These are phyloP conservation scores for Lenzites betulinus DNA, from an alignment of 768 basidiomycete species.

Conservation along the genomic window DNA sequence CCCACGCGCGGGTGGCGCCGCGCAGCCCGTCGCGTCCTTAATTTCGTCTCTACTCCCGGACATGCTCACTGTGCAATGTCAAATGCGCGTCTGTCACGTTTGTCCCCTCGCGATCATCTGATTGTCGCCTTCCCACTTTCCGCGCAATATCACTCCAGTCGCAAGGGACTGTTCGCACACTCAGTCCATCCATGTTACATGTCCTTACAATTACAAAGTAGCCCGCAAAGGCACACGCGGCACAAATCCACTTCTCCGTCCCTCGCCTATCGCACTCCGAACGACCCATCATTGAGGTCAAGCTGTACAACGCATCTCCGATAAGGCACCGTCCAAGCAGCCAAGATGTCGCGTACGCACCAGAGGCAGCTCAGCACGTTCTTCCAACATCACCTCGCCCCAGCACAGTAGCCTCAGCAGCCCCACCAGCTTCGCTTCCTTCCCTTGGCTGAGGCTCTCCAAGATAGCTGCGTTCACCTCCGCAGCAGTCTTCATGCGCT, in stretches of 20 bases:
- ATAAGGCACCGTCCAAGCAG: slow-evolving; percentile 20
- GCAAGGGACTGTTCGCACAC: neutral
- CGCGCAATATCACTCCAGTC: slow-evolving; percentile 3
- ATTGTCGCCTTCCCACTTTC: slow-evolving; percentile 21
- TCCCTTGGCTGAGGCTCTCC: slow-evolving; percentile 88
- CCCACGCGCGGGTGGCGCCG: too few relatives aligned
- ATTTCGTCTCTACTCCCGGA: neutral
- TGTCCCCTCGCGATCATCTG: slow-evolving; percentile 20
- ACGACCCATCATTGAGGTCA: slow-evolving; percentile 30
- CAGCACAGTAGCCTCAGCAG: slow-evolving; percentile 83
- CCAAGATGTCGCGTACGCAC: slow-evolving; percentile 40
- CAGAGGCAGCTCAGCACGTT: slow-evolving; percentile 80
- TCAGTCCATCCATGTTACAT: slow-evolving; percentile 4
- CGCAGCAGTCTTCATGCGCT: slow-evolving; percentile 92
- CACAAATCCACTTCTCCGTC: neutral
- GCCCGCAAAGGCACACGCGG: neutral
- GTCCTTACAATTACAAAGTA: slow-evolving; percentile 13
- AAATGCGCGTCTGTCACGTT: slow-evolving; percentile 16
- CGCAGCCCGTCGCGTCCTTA: neutral
- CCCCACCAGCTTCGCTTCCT: slow-evolving; percentile 86
- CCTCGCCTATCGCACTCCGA: slow-evolving; percentile 16
- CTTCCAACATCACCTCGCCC: slow-evolving; percentile 81
- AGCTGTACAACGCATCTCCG: slow-evolving; percentile 16
- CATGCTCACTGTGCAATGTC: neutral
- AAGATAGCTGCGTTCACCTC: slow-evolving; percentile 96